These are phyloP conservation scores for Globisporangium alternatum DNA, from an alignment of 352 stramenopile genomes.

Conservation along the genomic window DNA sequence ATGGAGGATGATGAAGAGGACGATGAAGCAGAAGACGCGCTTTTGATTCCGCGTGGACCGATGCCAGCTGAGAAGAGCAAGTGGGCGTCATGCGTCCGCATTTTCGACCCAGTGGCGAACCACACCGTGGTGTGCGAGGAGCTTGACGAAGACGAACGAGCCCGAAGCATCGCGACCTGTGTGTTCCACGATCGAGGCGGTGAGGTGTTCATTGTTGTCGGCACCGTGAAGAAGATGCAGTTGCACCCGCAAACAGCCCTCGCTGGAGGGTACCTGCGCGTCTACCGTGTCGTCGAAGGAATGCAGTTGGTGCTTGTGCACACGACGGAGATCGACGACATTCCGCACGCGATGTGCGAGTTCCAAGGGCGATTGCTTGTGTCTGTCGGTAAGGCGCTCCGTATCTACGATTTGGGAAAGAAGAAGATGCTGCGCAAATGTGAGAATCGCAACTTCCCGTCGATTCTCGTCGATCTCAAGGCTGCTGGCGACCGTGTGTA, in stretches of 20 bases:
- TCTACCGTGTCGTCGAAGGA: conserved; percentile 94
- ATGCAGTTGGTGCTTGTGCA: conserved; percentile 95
- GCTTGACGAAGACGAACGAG: conserved; percentile 92
- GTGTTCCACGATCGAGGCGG: conserved; percentile 95
- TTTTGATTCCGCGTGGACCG: conserved; percentile 60
- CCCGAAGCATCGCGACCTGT: conserved; percentile 91
- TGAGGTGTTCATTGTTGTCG: conserved; percentile 97
- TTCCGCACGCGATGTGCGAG: conserved; percentile 95
- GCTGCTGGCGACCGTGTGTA: conserved; percentile 94
- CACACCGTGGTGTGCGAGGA: conserved; percentile 90
- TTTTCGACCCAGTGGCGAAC: conserved; percentile 93
- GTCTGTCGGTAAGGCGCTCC: conserved; percentile 93
- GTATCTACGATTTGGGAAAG: conserved; percentile 99
- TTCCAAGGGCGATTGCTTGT: conserved; percentile 97
- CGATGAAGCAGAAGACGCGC: conserved; percentile 75
- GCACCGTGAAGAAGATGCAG: conserved; percentile 94
- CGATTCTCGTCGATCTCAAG: conserved; percentile 93
- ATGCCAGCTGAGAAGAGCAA: conserved; percentile 62
- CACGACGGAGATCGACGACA: conserved; percentile 95
- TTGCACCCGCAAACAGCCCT: conserved; percentile 86
- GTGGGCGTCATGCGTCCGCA: conserved; percentile 98
- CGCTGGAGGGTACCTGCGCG: conserved; percentile 74
- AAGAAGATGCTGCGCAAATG: conserved; percentile 99
- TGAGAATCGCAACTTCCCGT: conserved; percentile 94
- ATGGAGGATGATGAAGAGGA: conserved; percentile 72